Evolutionary conservation across 2,329 filamentous ascomycete species (phyloP).

Genomic region (Ceratocystis papillata): DNA sequence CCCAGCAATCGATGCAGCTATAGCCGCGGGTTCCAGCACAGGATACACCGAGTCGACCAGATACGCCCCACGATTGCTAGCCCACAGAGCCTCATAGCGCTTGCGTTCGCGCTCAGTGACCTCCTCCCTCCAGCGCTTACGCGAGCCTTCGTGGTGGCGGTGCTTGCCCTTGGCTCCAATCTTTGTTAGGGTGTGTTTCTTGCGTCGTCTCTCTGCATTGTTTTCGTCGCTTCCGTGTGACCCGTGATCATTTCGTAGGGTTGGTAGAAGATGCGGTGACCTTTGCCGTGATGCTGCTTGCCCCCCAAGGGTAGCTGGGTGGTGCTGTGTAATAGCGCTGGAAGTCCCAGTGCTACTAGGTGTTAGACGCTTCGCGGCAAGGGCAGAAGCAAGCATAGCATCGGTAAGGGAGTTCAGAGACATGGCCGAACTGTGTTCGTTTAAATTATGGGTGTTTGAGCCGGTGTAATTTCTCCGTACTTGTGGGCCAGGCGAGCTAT

Average conservation of each 20-base stretch:
- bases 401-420: conserved; percentile 56
- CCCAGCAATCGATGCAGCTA: background rate
- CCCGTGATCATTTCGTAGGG: background rate
- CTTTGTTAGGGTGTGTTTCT: conserved; percentile 39
- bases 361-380: conserved; percentile 52
- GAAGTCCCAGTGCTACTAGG: conserved; percentile 35
- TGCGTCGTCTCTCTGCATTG: conserved; percentile 42
- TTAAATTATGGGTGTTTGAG: background rate
- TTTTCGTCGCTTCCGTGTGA: conserved; percentile 36
- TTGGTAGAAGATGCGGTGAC: conserved; percentile 32
- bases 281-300: background rate
- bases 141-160: conserved; percentile 63
- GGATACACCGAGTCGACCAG: conserved; percentile 28
- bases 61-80: conserved; percentile 60
- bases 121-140: conserved; percentile 65
- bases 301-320: conserved; percentile 30
- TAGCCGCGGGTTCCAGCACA: conserved; percentile 17
- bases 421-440: conserved; percentile 29
- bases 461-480: conserved; percentile 22
- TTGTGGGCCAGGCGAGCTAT: conserved; percentile 20
- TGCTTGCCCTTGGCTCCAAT: conserved; percentile 42
- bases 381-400: conserved; percentile 63
- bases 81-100: conserved; percentile 76
- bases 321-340: conserved; percentile 27
- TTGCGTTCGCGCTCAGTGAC: conserved; percentile 63